Evolutionary conservation across 805 yeast genomes (phyloP).

Genomic region (Diddensiella transvaalensis): DNA sequence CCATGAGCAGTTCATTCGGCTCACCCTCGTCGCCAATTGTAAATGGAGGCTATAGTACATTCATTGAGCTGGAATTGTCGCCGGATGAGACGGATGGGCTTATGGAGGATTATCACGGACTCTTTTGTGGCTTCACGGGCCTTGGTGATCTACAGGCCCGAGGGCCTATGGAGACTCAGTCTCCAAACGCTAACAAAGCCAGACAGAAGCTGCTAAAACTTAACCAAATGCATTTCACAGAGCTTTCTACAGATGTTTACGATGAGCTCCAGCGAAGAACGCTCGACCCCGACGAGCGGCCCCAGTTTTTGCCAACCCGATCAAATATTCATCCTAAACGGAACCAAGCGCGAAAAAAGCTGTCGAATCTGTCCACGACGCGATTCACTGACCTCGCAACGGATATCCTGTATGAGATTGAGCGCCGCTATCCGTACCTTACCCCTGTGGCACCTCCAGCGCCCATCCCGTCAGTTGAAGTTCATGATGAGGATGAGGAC

Average conservation of each 20-base stretch:
- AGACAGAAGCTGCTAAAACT: constrained; percentile 79
- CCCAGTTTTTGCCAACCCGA: constrained; percentile 58
- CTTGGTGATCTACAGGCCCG: not conserved
- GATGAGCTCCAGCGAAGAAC: constrained; percentile 86
- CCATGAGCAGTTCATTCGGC: not conserved
- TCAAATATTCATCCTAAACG: constrained; percentile 84
- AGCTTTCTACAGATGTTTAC: constrained; percentile 88
- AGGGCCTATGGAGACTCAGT: constrained; percentile 2
- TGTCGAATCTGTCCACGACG: constrained; percentile 74
- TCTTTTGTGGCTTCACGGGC: constrained; percentile 19
- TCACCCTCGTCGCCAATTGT: constrained; percentile 4
- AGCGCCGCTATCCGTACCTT: constrained; percentile 61
- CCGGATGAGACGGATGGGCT: constrained; percentile 7
- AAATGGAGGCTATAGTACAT: not conserved
- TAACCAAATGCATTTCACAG: constrained; percentile 75
- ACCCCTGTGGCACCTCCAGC: not conserved
- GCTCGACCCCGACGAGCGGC: constrained; percentile 35
- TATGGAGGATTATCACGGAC: constrained; percentile 14
- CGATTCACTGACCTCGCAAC: constrained; percentile 87
- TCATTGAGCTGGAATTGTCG: constrained; percentile 2
- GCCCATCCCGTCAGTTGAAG: too few relatives aligned
- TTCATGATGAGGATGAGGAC: not conserved
- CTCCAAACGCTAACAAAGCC: constrained; percentile 48
- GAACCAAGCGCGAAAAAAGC: constrained; percentile 90
- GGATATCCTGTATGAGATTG: constrained; percentile 84